Evolutionary conservation across 2,329 filamentous ascomycete species (phyloP).

Genomic region (Aspergillus clavatus): DNA sequence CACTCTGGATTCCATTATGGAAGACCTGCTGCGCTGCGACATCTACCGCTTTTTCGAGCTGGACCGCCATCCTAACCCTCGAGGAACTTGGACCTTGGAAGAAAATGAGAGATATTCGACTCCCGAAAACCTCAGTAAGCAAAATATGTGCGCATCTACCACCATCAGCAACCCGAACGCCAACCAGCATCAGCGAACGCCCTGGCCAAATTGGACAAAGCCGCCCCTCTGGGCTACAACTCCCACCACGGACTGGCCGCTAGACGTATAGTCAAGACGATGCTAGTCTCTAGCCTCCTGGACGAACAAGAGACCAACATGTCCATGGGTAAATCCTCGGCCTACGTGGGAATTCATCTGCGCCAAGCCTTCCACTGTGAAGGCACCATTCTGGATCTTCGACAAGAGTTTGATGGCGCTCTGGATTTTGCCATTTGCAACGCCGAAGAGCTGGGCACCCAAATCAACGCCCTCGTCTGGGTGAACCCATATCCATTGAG

Average conservation of each 20-base stretch:
- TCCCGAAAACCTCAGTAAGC: neutral
- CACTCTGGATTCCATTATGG: neutral
- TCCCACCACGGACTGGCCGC: neutral
- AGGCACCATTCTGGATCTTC: neutral
- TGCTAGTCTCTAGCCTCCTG: neutral
- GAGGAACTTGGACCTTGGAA: neutral
- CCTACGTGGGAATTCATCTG: neutral
- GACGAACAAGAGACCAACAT: neutral
- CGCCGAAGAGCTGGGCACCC: neutral
- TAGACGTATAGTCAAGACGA: neutral
- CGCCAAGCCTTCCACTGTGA: neutral
- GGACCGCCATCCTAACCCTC: neutral
- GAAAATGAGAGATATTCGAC: neutral
- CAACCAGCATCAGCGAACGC: neutral
- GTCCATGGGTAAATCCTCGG: neutral
- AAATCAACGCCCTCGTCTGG: neutral
- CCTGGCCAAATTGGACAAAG: neutral
- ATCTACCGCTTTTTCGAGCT: neutral
- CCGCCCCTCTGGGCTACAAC: neutral
- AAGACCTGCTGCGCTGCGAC: neutral
- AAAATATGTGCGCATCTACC: neutral
- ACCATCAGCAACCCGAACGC: neutral
- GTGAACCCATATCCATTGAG: neutral
- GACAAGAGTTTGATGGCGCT: neutral
- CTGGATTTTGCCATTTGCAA: neutral